A percentile compares a stretch with the other conserved stretches of the same genome.
Conservation (phyloP, 2,329 filamentous ascomycete species). For the Fusarium scirpi region DNA sequence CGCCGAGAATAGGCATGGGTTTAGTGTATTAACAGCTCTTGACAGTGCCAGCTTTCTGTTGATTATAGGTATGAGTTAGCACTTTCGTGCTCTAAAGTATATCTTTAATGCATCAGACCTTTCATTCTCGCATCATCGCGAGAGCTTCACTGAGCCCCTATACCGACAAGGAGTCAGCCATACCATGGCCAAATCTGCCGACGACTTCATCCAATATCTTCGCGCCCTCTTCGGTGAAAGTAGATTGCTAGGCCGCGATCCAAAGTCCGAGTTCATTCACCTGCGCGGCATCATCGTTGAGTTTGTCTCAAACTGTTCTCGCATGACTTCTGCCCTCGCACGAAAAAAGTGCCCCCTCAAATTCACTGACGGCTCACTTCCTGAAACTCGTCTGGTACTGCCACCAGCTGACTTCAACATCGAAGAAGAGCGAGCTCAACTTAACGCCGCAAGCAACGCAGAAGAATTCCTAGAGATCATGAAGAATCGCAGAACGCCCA, state of each 20-base stretch:
- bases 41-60: background rate
- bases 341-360: slow-evolving; percentile 26
- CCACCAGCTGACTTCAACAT: slow-evolving; percentile 20
- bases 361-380: slow-evolving; percentile 40
- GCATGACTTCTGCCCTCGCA: slow-evolving; percentile 26
- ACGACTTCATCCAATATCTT: slow-evolving; percentile 35
- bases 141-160: background rate
- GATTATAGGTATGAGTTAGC: too few relatives aligned
- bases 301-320: slow-evolving; percentile 22
- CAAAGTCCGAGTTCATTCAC: slow-evolving; percentile 26
- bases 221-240: slow-evolving; percentile 39
- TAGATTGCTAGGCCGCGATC: slow-evolving; percentile 1
- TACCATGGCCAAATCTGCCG: background rate
- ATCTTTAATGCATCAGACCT: background rate
- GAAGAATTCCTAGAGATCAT: slow-evolving; percentile 33
- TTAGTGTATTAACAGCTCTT: background rate
- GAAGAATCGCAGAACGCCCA: slow-evolving; percentile 20
- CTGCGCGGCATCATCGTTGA: slow-evolving; percentile 26
- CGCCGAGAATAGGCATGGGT: background rate
- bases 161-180: background rate
- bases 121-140: background rate
- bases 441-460: slow-evolving; percentile 8
- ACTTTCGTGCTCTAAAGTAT: background rate
- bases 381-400: slow-evolving; percentile 19
- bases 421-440: slow-evolving; percentile 2